Base-by-base conservation (phyloP, 2,329 filamentous ascomycete genomes). In the Colletotrichum eremochloae region DNA sequence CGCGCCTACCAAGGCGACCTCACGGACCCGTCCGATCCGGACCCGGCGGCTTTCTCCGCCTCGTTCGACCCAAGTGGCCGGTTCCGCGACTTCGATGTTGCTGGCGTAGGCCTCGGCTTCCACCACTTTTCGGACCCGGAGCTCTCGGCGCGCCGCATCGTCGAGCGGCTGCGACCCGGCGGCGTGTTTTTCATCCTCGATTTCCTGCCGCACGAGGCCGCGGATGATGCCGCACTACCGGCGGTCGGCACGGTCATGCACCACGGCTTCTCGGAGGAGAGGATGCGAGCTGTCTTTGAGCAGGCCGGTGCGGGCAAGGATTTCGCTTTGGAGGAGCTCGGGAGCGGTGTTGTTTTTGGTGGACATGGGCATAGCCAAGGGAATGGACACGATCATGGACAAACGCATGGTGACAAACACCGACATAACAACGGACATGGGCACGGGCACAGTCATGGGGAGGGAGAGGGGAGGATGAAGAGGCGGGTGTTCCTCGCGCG, bases 61-160 rank as follows among this genome's bases (percentile, higher is more conserved):
- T 82, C 87, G 12, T 86, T 90, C 42, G 40, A 61, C 57, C 83
- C 88, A 50, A 87, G 86, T 58, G 82, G 87, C 14, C 86, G 90
- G 42, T 94, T 93, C 83, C 88, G 86, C 79, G 85, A 89, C 78
- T 94, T 96, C 78, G 93, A 96, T 79, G 78, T 92, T 46, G 88
- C 88, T 7, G 87, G 86, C 53, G 87, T 93, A 24, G 90, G 90
- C 44, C 81, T 90, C 55, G 90, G 89, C 1, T 87, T 91, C 74
- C 91, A 93, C 79, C 92, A 94, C 79, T 92, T 94, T 67, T 87
- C 89, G 72, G 85, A 94, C 76, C 89, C 92, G 5, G 84, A 83
- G 2, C 81, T 91, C 40, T 89, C 90, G 0, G 86, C 92, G 6
- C 82, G 82, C 73, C 84, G 88, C 60, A 82, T 95, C 46, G 88